Evolutionary conservation across 306 rosid genomes (phyloP).

Genomic region (Sphenostylis stenocarpa): DNA sequence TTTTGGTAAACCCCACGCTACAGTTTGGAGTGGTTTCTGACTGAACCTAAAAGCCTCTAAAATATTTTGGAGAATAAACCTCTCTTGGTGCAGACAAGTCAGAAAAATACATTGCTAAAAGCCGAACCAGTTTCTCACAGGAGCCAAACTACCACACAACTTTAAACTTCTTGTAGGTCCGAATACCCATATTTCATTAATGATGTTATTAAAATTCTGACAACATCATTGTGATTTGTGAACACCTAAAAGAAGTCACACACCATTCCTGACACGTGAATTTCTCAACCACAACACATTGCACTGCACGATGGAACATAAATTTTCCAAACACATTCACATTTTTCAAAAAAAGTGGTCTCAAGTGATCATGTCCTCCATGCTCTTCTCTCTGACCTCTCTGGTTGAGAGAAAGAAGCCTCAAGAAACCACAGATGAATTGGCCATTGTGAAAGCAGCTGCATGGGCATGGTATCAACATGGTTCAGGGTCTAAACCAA

Average conservation of each 20-base stretch:
- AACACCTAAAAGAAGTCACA: background rate
- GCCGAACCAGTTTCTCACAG: background rate
- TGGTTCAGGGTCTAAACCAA: constrained; percentile 55
- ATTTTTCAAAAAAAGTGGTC: background rate
- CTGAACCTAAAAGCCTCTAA: background rate
- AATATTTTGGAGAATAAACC: background rate
- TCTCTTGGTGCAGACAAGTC: background rate
- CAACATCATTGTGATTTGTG: constrained; percentile 14
- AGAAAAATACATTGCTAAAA: constrained; percentile 12
- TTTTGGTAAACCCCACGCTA: background rate
- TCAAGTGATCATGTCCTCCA: constrained; percentile 3
- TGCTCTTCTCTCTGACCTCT: constrained; percentile 18
- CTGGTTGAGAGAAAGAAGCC: constrained; percentile 39
- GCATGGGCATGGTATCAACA: constrained; percentile 94
- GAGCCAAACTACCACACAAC: constrained; percentile 2
- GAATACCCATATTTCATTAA: constrained; percentile 12
- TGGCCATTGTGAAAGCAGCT: constrained; percentile 63
- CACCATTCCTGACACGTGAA: constrained; percentile 17
- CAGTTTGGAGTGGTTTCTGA: background rate
- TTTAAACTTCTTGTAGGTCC: constrained; percentile 18
- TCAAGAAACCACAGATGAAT: constrained; percentile 20
- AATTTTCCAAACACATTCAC: constrained; percentile 10
- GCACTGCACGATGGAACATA: constrained; percentile 3
- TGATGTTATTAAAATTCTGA: constrained; percentile 38
- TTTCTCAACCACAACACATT: constrained; percentile 9